Base-by-base conservation (phyloP, 345 rosid species). In the Trapa bicornis region DNA sequence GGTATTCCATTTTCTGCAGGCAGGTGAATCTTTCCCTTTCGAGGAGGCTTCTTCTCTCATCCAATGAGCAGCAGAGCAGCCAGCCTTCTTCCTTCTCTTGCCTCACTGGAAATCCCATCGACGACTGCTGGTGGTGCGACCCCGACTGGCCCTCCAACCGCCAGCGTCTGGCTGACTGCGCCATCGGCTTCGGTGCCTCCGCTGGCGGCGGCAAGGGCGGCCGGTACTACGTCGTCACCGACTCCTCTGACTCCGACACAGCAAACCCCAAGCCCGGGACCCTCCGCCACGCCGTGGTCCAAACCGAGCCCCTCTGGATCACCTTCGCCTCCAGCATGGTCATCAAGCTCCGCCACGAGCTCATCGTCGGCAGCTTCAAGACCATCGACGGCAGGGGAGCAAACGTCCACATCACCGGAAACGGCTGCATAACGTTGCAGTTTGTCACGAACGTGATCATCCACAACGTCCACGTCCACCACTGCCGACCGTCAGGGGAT, bases 311-410 rank as follows among this genome's bases (percentile, higher is more conserved):
- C 1, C 82, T 95, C 17, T 95, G 98, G 99, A 95, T 95, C 45
- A 47, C 81, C 66, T 95, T 95, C 79, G 52, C 86, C 5, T 37
- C 83, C 47, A 75, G 84, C 80, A 95, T 91, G 98, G 71, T 72
- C 39, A 89, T 95, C 71, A 85, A 70, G 35, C 88, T 95, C 6
- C 82, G 72, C 64, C 98, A 95, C 72, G 99, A 95, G 54, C 96
- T 95, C 50, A 89, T 95, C 74, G 60, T 89, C 74, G 86, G 80
- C 70, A 82, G 83, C 52, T 95, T 75, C 89, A 95, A 95, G 60
- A 95, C 98, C 48, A 77, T 95, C 56, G 99, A 95, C 66, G 99
- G 98, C 35, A 79, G 99, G 0, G 99, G 99, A 4, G 78, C 83
- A 6, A 78, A 68, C 22, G 72, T 91, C 29, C 67, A 84, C 38